These are phyloP conservation scores for Purpureocillium lavendulum DNA, from an alignment of 2,329 filamentous ascomycete genomes.

Conservation along the genomic window DNA sequence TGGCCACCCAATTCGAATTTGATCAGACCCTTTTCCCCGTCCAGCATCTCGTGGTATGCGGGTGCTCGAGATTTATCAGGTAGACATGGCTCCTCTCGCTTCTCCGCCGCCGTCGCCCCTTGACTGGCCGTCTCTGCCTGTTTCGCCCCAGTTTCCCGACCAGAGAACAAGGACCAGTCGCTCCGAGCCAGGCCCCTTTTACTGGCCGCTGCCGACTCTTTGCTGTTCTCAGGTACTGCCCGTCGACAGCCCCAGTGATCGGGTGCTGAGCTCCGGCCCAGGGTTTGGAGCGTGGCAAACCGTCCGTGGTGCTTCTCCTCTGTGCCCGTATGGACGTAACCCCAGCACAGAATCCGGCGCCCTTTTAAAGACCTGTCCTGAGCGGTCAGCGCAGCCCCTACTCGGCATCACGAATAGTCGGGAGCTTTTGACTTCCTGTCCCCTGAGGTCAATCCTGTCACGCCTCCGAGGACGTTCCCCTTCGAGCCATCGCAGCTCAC, in stretches of 20 bases:
- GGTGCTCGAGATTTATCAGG: slow-evolving; percentile 4
- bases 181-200: not conserved
- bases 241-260: too few species aligned
- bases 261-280: too few species aligned
- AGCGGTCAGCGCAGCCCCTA: too few species aligned
- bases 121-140: not conserved
- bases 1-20: slow-evolving; percentile 1
- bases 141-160: not conserved
- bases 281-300: too few species aligned
- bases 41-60: slow-evolving; percentile 4
- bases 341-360: not conserved
- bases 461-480: too few species aligned
- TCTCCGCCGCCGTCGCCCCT: not conserved
- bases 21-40: slow-evolving; percentile 3
- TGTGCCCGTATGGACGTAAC: too few species aligned
- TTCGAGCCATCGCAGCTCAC: too few species aligned
- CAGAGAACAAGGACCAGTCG: not conserved
- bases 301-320: not conserved
- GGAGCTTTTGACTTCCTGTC: too few species aligned
- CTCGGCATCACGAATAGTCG: not conserved
- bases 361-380: not conserved
- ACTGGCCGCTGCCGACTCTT: too few species aligned
- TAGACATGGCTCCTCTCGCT: slow-evolving; percentile 2
- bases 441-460: too few species aligned
- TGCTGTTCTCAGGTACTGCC: too few species aligned